Conservation (phyloP, 2,329 filamentous ascomycete genomes). For the Trichoderma cornu-damae region DNA sequence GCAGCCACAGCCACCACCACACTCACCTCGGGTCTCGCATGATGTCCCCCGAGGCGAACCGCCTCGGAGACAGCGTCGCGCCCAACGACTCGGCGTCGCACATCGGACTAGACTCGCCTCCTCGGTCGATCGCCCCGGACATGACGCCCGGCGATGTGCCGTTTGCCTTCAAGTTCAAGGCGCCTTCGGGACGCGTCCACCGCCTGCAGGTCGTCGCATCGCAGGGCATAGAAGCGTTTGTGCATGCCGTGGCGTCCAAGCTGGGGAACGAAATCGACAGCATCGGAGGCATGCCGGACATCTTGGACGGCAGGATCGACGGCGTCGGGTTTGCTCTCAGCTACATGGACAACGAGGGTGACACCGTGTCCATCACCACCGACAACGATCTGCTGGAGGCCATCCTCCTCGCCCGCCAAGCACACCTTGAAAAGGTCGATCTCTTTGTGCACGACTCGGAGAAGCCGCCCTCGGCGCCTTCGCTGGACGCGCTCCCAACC, state of each 20-base stretch:
- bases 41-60: conserved; percentile 76
- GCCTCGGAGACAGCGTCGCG: conserved; percentile 73
- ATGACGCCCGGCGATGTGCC: conserved; percentile 64
- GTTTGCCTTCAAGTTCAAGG: conserved; percentile 99
- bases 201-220: conserved; percentile 78
- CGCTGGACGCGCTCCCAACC: conserved; percentile 39
- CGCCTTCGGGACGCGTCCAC: conserved; percentile 89
- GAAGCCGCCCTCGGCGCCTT: conserved; percentile 67
- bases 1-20: conserved; percentile 62
- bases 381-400: conserved; percentile 91
- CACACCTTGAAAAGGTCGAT: conserved; percentile 85
- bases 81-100: conserved; percentile 95
- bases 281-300: conserved; percentile 73
- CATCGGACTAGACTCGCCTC: conserved; percentile 72
- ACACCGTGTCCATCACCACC: conserved; percentile 93
- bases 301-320: conserved; percentile 73
- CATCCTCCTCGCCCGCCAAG: conserved; percentile 73
- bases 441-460: conserved; percentile 93
- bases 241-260: conserved; percentile 73
- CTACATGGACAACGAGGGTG: conserved; percentile 94
- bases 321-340: conserved; percentile 82
- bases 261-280: conserved; percentile 76
- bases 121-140: conserved; percentile 56
- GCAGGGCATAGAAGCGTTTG: conserved; percentile 73
- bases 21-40: conserved; percentile 63